phyloP scores from a whole-genome alignment of 1,284 basidiomycete genomes.

The Trichosporon ovoides region DNA sequence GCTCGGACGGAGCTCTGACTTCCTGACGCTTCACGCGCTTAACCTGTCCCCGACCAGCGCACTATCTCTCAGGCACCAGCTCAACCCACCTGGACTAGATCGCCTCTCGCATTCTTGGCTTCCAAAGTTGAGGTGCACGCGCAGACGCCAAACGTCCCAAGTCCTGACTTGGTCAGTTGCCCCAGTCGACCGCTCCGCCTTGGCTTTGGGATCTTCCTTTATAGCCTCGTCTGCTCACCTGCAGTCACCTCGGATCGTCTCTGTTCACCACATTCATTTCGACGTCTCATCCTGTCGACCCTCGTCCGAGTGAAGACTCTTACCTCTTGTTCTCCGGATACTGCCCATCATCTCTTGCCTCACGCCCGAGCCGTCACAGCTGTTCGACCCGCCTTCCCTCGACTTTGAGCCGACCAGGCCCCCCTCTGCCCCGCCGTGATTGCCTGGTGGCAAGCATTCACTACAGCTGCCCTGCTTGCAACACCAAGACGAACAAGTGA shows the following conservation, averaged over 20 bases:
- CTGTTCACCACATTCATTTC: neutral
- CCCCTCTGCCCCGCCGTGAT: neutral
- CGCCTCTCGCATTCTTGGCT: too few relatives aligned
- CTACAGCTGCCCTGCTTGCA: neutral
- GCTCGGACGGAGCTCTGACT: too few relatives aligned
- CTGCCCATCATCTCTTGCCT: neutral
- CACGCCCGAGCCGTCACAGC: neutral
- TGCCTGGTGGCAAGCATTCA: neutral
- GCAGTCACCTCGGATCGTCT: neutral
- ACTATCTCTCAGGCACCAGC: too few relatives aligned
- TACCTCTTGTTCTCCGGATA: neutral
- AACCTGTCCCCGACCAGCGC: too few relatives aligned
- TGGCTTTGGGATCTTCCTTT: too few relatives aligned
- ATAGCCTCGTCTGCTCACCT: too few relatives aligned
- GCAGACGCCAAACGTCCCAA: too few relatives aligned
- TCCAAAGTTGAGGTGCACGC: too few relatives aligned
- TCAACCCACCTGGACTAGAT: too few relatives aligned
- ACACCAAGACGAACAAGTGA: neutral
- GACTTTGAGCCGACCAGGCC: neutral
- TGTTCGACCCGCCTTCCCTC: neutral
- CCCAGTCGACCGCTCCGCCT: too few relatives aligned
- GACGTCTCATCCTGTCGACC: neutral
- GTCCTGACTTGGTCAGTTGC: too few relatives aligned
- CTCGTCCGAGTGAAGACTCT: neutral
- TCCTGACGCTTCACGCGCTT: too few relatives aligned